Conservation (phyloP, 2,329 filamentous ascomycete genomes). For the Colletotrichum camelliae region DNA sequence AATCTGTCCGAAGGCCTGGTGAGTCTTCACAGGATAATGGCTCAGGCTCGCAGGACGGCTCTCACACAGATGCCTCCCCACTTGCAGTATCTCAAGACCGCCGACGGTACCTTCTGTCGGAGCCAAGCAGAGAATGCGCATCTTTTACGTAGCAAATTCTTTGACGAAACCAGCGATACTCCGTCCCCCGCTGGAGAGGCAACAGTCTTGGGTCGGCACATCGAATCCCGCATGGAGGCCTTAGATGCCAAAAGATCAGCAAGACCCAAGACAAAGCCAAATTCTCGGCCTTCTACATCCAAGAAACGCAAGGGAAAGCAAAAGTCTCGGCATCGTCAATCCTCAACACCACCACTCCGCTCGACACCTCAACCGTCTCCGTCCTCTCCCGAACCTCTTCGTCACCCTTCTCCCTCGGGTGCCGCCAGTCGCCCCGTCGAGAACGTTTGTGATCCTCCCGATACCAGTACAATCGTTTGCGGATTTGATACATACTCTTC, state of each 20-base stretch:
- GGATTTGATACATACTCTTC: not conserved
- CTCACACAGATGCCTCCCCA: not conserved
- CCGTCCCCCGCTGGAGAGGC: too few species aligned
- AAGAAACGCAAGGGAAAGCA: not conserved
- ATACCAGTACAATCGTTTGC: not conserved
- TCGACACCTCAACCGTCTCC: not conserved
- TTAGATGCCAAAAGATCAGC: not conserved
- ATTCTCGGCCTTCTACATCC: not conserved
- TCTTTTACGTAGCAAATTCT: not conserved
- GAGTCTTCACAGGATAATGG: not conserved
- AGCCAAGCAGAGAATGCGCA: not conserved
- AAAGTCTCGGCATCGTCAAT: not conserved
- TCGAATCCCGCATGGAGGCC: not conserved
- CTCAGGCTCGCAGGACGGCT: not conserved
- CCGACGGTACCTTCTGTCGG: not conserved
- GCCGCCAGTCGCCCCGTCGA: not conserved
- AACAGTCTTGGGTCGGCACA: too few species aligned
- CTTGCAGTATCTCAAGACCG: not conserved
- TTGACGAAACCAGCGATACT: not conserved
- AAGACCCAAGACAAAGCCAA: not conserved
- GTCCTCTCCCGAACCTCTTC: not conserved
- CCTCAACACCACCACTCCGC: not conserved
- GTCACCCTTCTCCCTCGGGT: not conserved
- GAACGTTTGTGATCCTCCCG: not conserved
- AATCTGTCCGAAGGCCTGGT: not conserved